phyloP scores from a whole-genome alignment of 768 basidiomycete species.

The Leucosporidium yakuticum region DNA sequence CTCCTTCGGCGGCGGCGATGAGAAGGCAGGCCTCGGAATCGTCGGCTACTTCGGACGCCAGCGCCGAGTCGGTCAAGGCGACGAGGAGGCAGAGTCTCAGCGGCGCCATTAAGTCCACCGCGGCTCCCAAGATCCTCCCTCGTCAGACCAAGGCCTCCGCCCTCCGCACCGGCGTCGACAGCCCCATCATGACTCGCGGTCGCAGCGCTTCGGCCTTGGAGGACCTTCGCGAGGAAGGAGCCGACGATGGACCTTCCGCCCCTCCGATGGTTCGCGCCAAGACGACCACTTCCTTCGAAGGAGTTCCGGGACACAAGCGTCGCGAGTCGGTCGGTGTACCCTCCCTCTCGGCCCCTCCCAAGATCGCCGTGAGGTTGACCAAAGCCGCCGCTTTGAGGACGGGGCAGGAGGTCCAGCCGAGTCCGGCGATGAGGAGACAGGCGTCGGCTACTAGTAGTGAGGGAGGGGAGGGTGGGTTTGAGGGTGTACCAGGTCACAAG shows the following conservation, averaged over 20 bases:
- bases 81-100: not conserved
- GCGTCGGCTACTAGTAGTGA: not conserved
- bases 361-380: constrained; percentile 5
- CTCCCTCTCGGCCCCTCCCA: constrained; percentile 5
- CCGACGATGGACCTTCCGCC: not conserved
- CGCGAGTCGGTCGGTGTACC: not conserved
- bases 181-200: not conserved
- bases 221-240: not conserved
- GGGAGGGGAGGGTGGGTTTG: not conserved
- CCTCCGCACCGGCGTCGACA: not conserved
- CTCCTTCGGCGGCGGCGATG: too few species aligned
- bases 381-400: constrained; percentile 14
- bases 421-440: not conserved
- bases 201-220: not conserved
- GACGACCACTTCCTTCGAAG: not conserved
- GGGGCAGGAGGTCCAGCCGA: not conserved
- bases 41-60: constrained; percentile 2
- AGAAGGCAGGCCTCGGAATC: not conserved
- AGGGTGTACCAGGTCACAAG: not conserved
- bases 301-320: not conserved
- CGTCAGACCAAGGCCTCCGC: not conserved
- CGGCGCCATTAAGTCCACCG: not conserved
- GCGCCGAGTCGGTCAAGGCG: not conserved
- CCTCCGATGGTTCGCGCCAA: not conserved
- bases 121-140: not conserved